Base-by-base conservation (phyloP, 495 filamentous ascomycete genomes). In the Talaromyces wortmannii region DNA sequence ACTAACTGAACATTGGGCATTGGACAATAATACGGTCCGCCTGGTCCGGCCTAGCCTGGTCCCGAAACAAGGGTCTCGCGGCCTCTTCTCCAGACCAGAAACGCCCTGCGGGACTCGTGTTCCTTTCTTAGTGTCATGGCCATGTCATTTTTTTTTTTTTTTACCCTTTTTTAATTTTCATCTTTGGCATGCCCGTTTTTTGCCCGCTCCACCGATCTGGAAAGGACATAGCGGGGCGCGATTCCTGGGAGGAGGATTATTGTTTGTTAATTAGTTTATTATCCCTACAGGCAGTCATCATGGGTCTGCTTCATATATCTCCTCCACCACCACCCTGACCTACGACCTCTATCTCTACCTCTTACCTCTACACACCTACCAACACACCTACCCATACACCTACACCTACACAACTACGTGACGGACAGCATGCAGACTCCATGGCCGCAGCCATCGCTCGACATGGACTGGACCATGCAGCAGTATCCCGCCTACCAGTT, bases 401-500 rank as follows among this genome's bases (percentile, higher is more conserved):
- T n/a, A n/a, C n/a, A n/a, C 23, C 23, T 23, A 23, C 23, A 23
- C 23, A 23, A 23, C 23, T 23, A 1, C 23, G 23, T 23, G 23
- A 23, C 23, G 4, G 1, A 17, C 48, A 51, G 11, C 6, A 51
- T 52, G 50, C 31, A 18, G 36, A 18, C 36, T 23, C 42, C 40
- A 15, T 8, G 30, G 48, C 46, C 29, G 10, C 63, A 58, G 48
- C 53, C 57, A 52, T 65, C 60, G 60, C 55, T 51, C 42, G 59
- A 60, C 23, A 29, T 44, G 29, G 67, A 73, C 55, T 60, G 69
- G 63, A 48, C 12, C 16, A 16, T 50, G 50, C 48, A 31, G 32
- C 50, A 40, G 36, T 40, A 40, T 40, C 13, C 36, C 2, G 36
- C 36, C 8, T 40, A 8, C 36, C 36, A 40, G 36, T 40, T 52